Conservation (phyloP, 345 rosid genomes). For the Linum lewisii region DNA sequence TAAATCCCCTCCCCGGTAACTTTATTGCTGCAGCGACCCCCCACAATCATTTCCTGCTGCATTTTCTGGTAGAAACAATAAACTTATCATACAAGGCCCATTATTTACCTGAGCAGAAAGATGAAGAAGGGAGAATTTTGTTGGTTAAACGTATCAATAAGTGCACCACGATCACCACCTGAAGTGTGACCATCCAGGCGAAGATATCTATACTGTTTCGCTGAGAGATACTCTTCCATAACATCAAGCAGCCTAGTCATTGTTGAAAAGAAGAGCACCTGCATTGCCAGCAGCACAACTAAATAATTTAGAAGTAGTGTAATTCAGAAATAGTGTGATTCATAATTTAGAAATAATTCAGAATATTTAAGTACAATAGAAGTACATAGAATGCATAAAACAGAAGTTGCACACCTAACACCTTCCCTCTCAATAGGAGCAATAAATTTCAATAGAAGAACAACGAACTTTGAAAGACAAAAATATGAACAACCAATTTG, state of each 20-base stretch:
- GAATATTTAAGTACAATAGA: too few species aligned
- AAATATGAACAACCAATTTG: too few species aligned
- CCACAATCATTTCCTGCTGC: not conserved
- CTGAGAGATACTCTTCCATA: conserved; percentile 81
- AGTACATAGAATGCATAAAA: too few species aligned
- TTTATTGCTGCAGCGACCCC: not conserved
- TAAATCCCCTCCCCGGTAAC: not conserved
- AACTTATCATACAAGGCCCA: conserved; percentile 1
- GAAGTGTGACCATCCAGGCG: conserved; percentile 92
- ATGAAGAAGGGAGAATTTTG: conserved; percentile 68
- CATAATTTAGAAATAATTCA: too few species aligned
- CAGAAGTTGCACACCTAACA: too few species aligned
- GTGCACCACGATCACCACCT: conserved; percentile 84
- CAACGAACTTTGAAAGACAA: too few species aligned
- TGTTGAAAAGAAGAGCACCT: conserved; percentile 94
- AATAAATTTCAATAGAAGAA: too few species aligned
- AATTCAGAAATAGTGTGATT: too few species aligned
- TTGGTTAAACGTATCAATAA: conserved; percentile 63
- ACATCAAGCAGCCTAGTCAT: conserved; percentile 96
- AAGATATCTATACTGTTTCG: conserved; percentile 68
- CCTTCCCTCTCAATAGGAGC: too few species aligned
- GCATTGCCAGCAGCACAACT: conserved; percentile 16
- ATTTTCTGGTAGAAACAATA: not conserved
- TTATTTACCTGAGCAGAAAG: conserved; percentile 72
- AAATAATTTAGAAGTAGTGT: not conserved